A percentile compares a stretch with the other conserved stretches of the same genome.
Conservation (phyloP, 148 eudicot genomes). For the Drosera capensis region DNA sequence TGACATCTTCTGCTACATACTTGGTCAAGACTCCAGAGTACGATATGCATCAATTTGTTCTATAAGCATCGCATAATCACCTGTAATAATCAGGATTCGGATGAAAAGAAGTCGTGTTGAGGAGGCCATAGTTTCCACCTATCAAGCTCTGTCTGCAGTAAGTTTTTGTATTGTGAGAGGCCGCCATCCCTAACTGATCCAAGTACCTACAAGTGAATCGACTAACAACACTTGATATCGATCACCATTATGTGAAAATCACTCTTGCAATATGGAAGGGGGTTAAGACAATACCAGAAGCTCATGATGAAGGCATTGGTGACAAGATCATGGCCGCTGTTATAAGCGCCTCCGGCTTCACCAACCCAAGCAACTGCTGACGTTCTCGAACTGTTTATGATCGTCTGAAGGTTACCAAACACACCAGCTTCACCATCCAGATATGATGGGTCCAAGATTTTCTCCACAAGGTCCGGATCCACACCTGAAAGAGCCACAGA, state of each 20-base stretch:
- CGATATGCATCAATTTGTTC: neutral
- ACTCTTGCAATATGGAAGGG: no score
- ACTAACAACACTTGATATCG: neutral
- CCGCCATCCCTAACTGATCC: constrained; percentile 42
- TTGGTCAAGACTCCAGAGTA: neutral
- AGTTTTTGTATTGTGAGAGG: constrained; percentile 32
- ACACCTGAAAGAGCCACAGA: constrained; percentile 2
- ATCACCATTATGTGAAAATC: no score
- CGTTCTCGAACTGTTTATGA: constrained; percentile 3
- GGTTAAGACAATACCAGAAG: constrained; percentile 9
- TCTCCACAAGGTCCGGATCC: constrained; percentile 5
- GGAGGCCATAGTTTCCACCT: constrained; percentile 39
- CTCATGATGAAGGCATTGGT: constrained; percentile 9
- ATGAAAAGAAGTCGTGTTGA: constrained; percentile 29
- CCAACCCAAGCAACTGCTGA: constrained; percentile 11
- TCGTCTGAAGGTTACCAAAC: constrained; percentile 5
- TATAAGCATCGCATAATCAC: constrained; percentile 3
- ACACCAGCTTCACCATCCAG: constrained; percentile 6
- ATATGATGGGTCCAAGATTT: constrained; percentile 6
- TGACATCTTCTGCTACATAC: no score
- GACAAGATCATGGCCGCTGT: neutral
- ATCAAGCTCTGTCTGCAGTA: constrained; percentile 60
- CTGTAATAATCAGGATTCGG: constrained; percentile 57
- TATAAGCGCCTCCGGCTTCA: constrained; percentile 15
- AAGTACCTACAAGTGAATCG: constrained; percentile 21